Evolutionary conservation across 768 basidiomycete species (phyloP).

Genomic region (Obba rivulosa): DNA sequence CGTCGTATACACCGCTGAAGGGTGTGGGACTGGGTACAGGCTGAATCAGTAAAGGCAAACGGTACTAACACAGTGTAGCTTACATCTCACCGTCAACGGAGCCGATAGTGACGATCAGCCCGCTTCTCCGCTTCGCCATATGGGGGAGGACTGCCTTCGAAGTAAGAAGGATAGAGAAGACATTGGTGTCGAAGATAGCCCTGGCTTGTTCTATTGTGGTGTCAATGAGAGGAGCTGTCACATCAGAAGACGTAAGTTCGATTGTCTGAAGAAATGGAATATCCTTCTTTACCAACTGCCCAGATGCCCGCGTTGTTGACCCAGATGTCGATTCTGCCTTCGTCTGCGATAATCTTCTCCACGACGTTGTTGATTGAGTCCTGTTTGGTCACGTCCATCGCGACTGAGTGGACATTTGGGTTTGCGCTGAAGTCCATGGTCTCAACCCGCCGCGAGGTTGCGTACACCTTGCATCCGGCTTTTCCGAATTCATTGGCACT

Average conservation of each 20-base stretch:
- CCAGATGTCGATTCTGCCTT: conserved; percentile 65
- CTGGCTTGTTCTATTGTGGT: conserved; percentile 48
- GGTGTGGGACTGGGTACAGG: conserved; percentile 49
- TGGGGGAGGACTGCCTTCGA: conserved; percentile 60
- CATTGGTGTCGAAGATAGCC: conserved; percentile 59
- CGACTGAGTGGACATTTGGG: conserved; percentile 39
- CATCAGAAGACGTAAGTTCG: too few species aligned
- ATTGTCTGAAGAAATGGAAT: too few species aligned
- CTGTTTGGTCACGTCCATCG: conserved; percentile 61
- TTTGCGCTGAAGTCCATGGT: conserved; percentile 52
- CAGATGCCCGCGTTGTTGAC: conserved; percentile 70
- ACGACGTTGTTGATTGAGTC: conserved; percentile 48
- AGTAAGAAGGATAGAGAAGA: conserved; percentile 53
- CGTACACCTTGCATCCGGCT: conserved; percentile 69
- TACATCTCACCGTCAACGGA: conserved; percentile 62
- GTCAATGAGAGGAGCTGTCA: conserved; percentile 45
- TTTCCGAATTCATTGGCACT: conserved; percentile 57
- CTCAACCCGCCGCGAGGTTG: conserved; percentile 64
- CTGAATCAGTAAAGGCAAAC: background rate
- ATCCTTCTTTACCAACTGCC: conserved; percentile 39
- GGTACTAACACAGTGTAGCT: conserved; percentile 15
- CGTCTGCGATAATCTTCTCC: conserved; percentile 42
- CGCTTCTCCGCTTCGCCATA: conserved; percentile 61
- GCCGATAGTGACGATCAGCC: conserved; percentile 71
- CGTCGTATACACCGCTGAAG: conserved; percentile 59